Conservation (phyloP, 1,139 yeast species). For the Meyerozyma carpophila region DNA sequence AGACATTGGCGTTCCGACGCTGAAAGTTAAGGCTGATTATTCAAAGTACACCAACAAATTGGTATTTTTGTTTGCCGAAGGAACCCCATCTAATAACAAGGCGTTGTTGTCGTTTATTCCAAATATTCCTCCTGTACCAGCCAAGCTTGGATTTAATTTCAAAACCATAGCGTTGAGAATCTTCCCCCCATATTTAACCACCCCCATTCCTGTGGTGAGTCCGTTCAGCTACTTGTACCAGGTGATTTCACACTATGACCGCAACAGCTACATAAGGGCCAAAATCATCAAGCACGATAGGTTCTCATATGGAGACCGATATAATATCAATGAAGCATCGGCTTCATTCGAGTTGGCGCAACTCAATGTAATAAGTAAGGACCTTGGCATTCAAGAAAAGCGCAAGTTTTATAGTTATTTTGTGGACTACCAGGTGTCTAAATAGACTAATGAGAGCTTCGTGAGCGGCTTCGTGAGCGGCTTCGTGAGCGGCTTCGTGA, state of each 20-base stretch:
- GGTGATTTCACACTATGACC: slow-evolving; percentile 18
- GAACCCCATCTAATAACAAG: slow-evolving; percentile 65
- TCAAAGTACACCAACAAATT: slow-evolving; percentile 24
- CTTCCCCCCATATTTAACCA: slow-evolving; percentile 27
- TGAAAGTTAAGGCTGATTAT: slow-evolving; percentile 12
- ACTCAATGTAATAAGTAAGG: slow-evolving; percentile 22
- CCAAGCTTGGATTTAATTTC: slow-evolving; percentile 18
- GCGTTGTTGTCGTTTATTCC: slow-evolving; percentile 45
- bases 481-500: no score
- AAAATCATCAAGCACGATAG: slow-evolving; percentile 21
- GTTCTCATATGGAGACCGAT: slow-evolving; percentile 1
- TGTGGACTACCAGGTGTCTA: slow-evolving; percentile 11
- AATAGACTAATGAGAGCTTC: slow-evolving; percentile 9
- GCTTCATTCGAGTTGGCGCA: slow-evolving; percentile 25
- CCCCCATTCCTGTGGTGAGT: slow-evolving; percentile 27
- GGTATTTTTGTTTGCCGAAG: slow-evolving; percentile 57
- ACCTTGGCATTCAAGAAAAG: slow-evolving; percentile 24
- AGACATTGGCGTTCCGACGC: slow-evolving; percentile 10
- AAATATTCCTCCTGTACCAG: slow-evolving; percentile 5
- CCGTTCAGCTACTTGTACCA: slow-evolving; percentile 19
- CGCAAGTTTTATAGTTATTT: slow-evolving; percentile 31
- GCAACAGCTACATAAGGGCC: slow-evolving; percentile 15
- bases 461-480: neutral
- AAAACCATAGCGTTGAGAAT: slow-evolving; percentile 43
- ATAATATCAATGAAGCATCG: slow-evolving; percentile 14